Percentiles rank a stretch among this genome's conserved stretches.
Evolutionary conservation across 1,284 basidiomycete species (phyloP).

Genomic region (Athelia psychrophila): DNA sequence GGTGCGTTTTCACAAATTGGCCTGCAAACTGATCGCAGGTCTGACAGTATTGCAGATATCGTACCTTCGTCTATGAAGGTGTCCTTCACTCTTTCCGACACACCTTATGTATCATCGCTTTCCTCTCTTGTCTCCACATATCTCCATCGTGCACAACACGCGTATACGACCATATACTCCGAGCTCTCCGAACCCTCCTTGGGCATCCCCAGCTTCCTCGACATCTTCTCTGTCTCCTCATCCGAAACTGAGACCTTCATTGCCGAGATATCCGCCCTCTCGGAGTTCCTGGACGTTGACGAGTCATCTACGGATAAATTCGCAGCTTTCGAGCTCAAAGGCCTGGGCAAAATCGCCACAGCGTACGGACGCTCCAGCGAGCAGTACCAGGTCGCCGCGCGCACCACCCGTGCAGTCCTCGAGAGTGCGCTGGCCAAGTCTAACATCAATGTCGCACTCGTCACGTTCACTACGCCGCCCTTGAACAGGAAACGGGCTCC

Average conservation of each 20-base stretch:
- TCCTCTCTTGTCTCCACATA: constrained; percentile 53
- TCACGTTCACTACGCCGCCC: constrained; percentile 37
- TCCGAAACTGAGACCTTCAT: constrained; percentile 36
- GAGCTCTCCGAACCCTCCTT: constrained; percentile 18
- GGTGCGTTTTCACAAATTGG: constrained; percentile 33
- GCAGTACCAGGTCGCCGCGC: constrained; percentile 46
- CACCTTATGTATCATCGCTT: constrained; percentile 27
- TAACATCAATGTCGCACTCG: constrained; percentile 48
- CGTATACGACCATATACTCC: constrained; percentile 51
- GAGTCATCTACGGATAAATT: constrained; percentile 44
- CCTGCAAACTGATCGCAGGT: constrained; percentile 11
- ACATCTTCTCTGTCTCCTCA: constrained; percentile 38
- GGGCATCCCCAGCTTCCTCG: constrained; percentile 33
- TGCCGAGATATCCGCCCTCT: constrained; percentile 40
- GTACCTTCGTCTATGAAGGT: constrained; percentile 44
- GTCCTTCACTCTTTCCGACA: constrained; percentile 35
- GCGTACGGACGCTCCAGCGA: constrained; percentile 49
- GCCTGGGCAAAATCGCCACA: constrained; percentile 44
- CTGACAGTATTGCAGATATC: constrained; percentile 35
- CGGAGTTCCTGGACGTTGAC: constrained; percentile 47
- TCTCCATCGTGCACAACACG: constrained; percentile 52
- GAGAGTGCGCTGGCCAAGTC: constrained; percentile 33
- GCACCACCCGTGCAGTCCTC: constrained; percentile 42
- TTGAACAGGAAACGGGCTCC: constrained; percentile 33
- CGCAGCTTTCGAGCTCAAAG: constrained; percentile 56